Evolutionary conservation across 768 basidiomycete species (phyloP).

Genomic region (Dioszegia crocea): DNA sequence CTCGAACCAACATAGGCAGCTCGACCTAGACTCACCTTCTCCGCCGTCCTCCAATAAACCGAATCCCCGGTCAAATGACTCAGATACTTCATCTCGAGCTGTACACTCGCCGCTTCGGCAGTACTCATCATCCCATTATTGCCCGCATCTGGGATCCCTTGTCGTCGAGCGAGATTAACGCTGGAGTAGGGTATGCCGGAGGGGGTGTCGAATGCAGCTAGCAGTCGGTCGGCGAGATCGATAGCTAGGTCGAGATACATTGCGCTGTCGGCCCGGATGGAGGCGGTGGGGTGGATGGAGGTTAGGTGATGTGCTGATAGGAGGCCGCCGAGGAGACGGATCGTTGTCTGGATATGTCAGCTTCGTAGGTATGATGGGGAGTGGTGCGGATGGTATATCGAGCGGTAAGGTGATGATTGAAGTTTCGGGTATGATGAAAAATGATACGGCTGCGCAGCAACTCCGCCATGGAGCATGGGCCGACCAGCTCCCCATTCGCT

Average conservation of each 20-base stretch:
- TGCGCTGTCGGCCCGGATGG: slow-evolving; percentile 53
- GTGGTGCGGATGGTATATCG: too few relatives aligned
- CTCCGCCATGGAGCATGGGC: too few relatives aligned
- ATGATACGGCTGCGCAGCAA: too few relatives aligned
- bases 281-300: slow-evolving; percentile 37
- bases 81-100: slow-evolving; percentile 89
- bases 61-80: slow-evolving; percentile 70
- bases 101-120: slow-evolving; percentile 81
- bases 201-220: slow-evolving; percentile 75
- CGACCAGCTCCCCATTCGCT: too few relatives aligned
- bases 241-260: slow-evolving; percentile 71
- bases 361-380: too few relatives aligned
- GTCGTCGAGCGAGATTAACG: slow-evolving; percentile 64
- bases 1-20: too few relatives aligned
- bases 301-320: slow-evolving; percentile 80
- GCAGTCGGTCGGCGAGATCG: slow-evolving; percentile 79
- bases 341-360: slow-evolving; percentile 65
- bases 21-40: slow-evolving; percentile 55
- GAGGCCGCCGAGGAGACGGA: slow-evolving; percentile 84
- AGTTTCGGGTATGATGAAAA: too few relatives aligned
- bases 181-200: slow-evolving; percentile 75
- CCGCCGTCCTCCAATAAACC: slow-evolving; percentile 74
- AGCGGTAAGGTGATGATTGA: too few relatives aligned
- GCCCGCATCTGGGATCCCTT: slow-evolving; percentile 62
- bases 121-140: slow-evolving; percentile 66